Percentiles rank a stretch among this genome's conserved stretches.
These are phyloP conservation scores for Lactarius sanguifluus DNA, from an alignment of 768 basidiomycete species.

Conservation along the genomic window DNA sequence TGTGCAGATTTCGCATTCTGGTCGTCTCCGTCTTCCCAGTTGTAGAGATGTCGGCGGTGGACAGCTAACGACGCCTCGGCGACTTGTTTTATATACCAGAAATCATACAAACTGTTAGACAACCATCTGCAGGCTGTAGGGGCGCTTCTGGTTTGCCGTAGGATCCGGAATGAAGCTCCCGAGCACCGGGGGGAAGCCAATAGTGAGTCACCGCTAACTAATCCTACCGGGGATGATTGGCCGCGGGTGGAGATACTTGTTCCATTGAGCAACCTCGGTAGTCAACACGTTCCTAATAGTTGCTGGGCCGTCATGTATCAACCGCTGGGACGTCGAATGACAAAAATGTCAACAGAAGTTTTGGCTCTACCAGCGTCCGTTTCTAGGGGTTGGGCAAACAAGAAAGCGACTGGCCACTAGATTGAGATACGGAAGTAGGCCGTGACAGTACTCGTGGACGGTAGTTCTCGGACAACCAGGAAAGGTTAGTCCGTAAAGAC, in stretches of 20 bases:
- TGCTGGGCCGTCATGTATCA: not conserved
- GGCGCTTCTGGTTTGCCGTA: not conserved
- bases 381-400: not conserved
- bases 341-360: not conserved
- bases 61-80: not conserved
- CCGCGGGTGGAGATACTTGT: not conserved
- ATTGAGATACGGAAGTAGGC: not conserved
- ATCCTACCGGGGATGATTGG: not conserved
- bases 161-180: not conserved
- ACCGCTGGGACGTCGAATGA: not conserved
- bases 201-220: not conserved
- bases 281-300: slow-evolving; percentile 1
- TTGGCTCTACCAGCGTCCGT: not conserved
- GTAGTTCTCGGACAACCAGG: not conserved
- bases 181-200: not conserved
- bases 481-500: not conserved
- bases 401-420: not conserved
- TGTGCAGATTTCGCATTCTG: not conserved
- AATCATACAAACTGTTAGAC: not conserved
- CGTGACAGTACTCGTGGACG: not conserved
- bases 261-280: not conserved
- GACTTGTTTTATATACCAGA: slow-evolving; percentile 6
- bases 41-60: not conserved
- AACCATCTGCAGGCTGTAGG: not conserved
- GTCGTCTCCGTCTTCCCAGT: not conserved